A percentile compares a stretch with the other conserved stretches of the same genome.
Conservation (phyloP, 768 basidiomycete genomes). For the Lactarius indigo region DNA sequence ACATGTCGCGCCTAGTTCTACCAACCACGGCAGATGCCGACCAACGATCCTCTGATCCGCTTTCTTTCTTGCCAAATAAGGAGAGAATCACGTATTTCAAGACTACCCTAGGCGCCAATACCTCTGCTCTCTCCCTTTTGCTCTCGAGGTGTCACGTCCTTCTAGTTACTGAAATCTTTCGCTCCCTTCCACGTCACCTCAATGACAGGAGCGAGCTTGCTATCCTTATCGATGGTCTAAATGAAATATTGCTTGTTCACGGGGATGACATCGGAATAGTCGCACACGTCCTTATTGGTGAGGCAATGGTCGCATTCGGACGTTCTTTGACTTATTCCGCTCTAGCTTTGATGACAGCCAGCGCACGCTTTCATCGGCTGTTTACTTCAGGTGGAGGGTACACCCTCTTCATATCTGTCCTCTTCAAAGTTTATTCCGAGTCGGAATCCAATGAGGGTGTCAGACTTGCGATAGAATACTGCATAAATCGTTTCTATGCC, state of each 20-base stretch:
- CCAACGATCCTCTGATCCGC: slow-evolving; percentile 12
- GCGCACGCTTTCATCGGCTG: slow-evolving; percentile 71
- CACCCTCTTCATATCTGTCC: slow-evolving; percentile 67
- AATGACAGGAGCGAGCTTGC: slow-evolving; percentile 68
- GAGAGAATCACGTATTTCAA: background rate
- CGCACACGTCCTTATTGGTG: slow-evolving; percentile 70
- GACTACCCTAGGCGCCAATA: slow-evolving; percentile 24
- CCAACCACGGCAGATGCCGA: slow-evolving; percentile 39
- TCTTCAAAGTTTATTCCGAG: slow-evolving; percentile 69
- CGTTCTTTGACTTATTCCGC: background rate
- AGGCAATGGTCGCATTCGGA: slow-evolving; percentile 26
- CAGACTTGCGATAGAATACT: slow-evolving; percentile 65
- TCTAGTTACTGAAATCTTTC: slow-evolving; percentile 65
- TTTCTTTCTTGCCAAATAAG: slow-evolving; percentile 20
- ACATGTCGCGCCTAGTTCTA: slow-evolving; percentile 55
- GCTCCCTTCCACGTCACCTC: slow-evolving; percentile 66
- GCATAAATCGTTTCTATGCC: slow-evolving; percentile 67
- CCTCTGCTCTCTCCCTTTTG: slow-evolving; percentile 52
- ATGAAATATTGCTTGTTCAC: slow-evolving; percentile 62
- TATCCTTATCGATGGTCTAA: slow-evolving; percentile 64
- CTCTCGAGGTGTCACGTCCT: slow-evolving; percentile 68
- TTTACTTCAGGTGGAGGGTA: slow-evolving; percentile 72
- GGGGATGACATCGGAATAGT: slow-evolving; percentile 75
- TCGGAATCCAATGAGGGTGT: slow-evolving; percentile 55
- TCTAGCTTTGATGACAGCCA: slow-evolving; percentile 68